Base-by-base conservation (phyloP, 73 alveolate genomes). In the Urostyla sp. region DNA sequence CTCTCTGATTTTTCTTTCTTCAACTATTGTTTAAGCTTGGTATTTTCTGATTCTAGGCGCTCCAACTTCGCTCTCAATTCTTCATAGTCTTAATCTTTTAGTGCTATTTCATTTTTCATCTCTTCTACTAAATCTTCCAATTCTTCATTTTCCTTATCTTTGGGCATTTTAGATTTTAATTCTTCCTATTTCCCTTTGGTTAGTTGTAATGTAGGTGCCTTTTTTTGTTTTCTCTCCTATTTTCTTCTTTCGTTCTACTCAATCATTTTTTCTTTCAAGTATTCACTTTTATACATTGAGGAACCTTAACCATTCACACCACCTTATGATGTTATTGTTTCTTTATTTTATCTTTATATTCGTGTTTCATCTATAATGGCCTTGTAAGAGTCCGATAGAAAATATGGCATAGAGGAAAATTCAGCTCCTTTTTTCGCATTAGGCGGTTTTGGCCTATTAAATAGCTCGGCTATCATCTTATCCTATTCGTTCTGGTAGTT, bases 201-300 rank as follows among this genome's bases (percentile, higher is more conserved):
- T 2, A 44, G 6, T 1, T 8, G 20, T 20, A 13, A 5, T n/a
- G 35, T 3, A 38, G 79, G 61, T 45, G 15, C 35, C 23, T 69
- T 69, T 36, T 69, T 69, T 8, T 34, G 6, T 69, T 69, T 69
- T 46, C 83, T 69, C 4, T 69, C 83, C 49, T 69, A 20, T 69
- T 69, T 69, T 45, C 83, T 45, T 45, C 49, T 69, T 27, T 69
- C 83, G 30, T 69, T 69, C 54, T 69, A 34, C 69, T 69, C 83
- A 69, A 37, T 18, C 59, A 73, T 28, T 51, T 61, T 73, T 3
- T 73, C 85, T 50, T 52, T 48, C 1, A 73, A 1, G 31, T 30
- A 73, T 35, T 34, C 85, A 53, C 85, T 73, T 34, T 73, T 73
- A 36, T 73, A 73, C 36, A 73, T 36, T 4, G 20, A 46, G 26